Evolutionary conservation across 2,329 filamentous ascomycete species (phyloP).

Genomic region (Penicillium brevicompactum): DNA sequence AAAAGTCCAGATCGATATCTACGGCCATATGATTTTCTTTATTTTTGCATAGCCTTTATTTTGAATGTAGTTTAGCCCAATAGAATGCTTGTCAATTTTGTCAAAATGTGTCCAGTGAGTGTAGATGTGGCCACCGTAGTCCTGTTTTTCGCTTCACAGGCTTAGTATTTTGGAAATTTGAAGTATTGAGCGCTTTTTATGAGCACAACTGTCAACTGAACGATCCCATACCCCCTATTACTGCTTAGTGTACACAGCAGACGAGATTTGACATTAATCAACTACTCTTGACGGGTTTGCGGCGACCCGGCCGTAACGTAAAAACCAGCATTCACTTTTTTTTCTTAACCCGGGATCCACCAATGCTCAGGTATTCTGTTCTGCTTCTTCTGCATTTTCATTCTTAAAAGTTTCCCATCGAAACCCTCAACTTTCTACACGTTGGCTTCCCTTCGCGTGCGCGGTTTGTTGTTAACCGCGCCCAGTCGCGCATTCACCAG

Average conservation of each 20-base stretch:
- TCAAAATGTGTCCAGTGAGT: neutral
- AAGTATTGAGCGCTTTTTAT: no score
- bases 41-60: conserved; percentile 9
- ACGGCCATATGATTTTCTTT: conserved; percentile 10
- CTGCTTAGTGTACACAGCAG: no score
- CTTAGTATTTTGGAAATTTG: no score
- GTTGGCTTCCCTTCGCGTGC: conserved; percentile 38
- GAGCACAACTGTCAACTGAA: no score
- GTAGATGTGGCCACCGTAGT: neutral
- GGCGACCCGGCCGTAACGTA: conserved; percentile 1
- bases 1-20: conserved; percentile 16
- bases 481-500: conserved; percentile 28
- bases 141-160: neutral
- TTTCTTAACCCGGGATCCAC: conserved; percentile 1
- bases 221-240: no score
- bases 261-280: no score
- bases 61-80: conserved; percentile 11
- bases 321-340: neutral
- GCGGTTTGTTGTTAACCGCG: conserved; percentile 32
- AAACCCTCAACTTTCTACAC: conserved; percentile 24
- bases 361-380: neutral
- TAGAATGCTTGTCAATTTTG: conserved; percentile 7
- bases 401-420: neutral
- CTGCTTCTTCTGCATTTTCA: neutral
- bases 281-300: neutral